phyloP scores from a whole-genome alignment of 208 protist genomes.

The Vickermania ingenoplastis region DNA sequence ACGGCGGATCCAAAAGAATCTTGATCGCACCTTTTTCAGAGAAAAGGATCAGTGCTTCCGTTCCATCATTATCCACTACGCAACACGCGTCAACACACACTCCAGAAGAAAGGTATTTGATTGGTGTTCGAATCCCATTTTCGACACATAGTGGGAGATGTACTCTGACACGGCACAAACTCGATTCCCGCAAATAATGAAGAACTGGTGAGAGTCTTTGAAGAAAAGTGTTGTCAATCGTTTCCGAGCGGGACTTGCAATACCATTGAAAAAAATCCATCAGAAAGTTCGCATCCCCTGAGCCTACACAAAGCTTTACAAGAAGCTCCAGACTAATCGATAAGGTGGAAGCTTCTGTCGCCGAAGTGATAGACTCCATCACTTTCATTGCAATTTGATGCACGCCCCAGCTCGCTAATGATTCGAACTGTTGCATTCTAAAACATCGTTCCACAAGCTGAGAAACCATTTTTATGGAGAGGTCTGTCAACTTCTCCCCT shows the following conservation, averaged over 20 bases:
- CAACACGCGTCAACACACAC: background rate
- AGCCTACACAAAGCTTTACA: background rate
- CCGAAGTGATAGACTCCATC: constrained; percentile 33
- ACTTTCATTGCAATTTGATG: constrained; percentile 41
- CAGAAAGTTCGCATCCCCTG: background rate
- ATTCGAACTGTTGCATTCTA: constrained; percentile 11
- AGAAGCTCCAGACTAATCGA: background rate
- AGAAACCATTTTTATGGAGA: constrained; percentile 44
- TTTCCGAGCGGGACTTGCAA: background rate
- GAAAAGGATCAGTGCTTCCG: background rate
- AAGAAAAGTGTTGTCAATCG: background rate
- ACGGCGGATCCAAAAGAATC: background rate
- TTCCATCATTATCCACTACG: background rate
- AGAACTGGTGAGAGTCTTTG: background rate
- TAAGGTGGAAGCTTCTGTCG: constrained; percentile 1
- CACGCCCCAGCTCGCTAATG: constrained; percentile 60
- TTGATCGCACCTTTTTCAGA: background rate
- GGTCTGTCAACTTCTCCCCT: constrained; percentile 17
- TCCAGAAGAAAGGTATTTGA: background rate
- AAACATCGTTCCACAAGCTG: constrained; percentile 47
- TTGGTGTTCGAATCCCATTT: background rate
- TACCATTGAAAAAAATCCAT: background rate
- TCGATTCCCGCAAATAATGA: background rate
- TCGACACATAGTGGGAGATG: background rate
- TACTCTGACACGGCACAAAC: background rate